These are phyloP conservation scores for Phytophthora macrochlamydospora DNA, from an alignment of 352 stramenopile species.

Conservation along the genomic window DNA sequence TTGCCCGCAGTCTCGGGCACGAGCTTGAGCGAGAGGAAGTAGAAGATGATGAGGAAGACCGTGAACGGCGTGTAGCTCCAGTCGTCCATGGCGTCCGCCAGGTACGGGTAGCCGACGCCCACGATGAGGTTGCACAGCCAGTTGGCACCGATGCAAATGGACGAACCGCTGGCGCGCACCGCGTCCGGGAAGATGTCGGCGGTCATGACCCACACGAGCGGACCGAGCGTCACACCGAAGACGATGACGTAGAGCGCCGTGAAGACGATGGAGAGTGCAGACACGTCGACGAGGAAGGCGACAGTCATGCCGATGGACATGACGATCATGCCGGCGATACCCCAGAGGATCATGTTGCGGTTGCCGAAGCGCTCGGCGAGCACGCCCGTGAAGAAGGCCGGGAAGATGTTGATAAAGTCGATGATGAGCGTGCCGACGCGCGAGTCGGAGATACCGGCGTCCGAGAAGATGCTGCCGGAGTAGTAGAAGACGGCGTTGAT, in stretches of 20 bases:
- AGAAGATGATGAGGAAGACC: slow-evolving; percentile 29
- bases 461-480: background rate
- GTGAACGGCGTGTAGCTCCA: slow-evolving; percentile 43
- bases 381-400: slow-evolving; percentile 8
- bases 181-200: slow-evolving; percentile 18
- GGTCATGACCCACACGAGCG: slow-evolving; percentile 16
- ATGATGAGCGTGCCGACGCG: slow-evolving; percentile 3
- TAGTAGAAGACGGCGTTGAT: slow-evolving; percentile 52
- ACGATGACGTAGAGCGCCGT: slow-evolving; percentile 45
- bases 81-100: slow-evolving; percentile 38
- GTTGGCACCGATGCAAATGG: slow-evolving; percentile 47
- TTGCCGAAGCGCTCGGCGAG: slow-evolving; percentile 22
- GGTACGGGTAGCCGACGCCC: slow-evolving; percentile 53
- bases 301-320: slow-evolving; percentile 23
- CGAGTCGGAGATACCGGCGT: slow-evolving; percentile 1
- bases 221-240: slow-evolving; percentile 31
- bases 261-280: slow-evolving; percentile 41
- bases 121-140: slow-evolving; percentile 52
- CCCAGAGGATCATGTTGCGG: slow-evolving; percentile 23
- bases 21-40: slow-evolving; percentile 23
- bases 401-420: slow-evolving; percentile 4
- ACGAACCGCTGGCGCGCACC: slow-evolving; percentile 38
- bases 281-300: slow-evolving; percentile 13
- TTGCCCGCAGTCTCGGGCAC: slow-evolving; percentile 48
- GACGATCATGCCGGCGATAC: slow-evolving; percentile 19